Base-by-base conservation (phyloP, 2,329 filamentous ascomycete species). In the Cladosporium velox region DNA sequence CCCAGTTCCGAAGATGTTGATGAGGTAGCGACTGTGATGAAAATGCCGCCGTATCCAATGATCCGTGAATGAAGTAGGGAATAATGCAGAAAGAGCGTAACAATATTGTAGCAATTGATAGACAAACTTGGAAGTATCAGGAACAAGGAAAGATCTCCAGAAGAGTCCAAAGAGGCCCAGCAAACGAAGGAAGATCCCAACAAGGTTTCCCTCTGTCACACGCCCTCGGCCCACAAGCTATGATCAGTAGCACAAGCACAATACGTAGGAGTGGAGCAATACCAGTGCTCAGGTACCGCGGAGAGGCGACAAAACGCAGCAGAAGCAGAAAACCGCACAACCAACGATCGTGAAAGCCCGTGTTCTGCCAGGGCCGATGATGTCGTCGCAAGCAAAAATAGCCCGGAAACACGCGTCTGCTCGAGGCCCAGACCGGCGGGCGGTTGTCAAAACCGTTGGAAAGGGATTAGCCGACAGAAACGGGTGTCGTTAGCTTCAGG, bases 331-430 rank as follows among this genome's bases (percentile, higher is more conserved):
- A 51, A 35, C 26, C 14, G 54, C 47, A 49, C 60, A 64, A 57
- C 32, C 59, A 47, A 26, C 32, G 61, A 32, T 44, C 24, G 34
- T 24, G 47, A 44, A 30, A n/a, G 41, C 28, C 41, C 44, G 59
- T 49, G 49, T 61, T 35, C 38, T 41, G 41, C 59, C 34, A 34
- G 26, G 52, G 59, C 44, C 61, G 51, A 64, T 57, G 61, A 64
- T 55, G 61, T 55, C 61, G 49, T 57, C n/a, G 61, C 35, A 34
- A 26, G 61, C 61, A 64, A 64, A 64, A 64, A 64, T 64, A 64
- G 61, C 51, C 30, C 32, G 38, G 60, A 38, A 55, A 64, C 61
- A 64, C 61, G 61, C 61, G 61, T 64, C 61, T 64, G 61, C 51
- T 55, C 49, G 35, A 64, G 61, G 61, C 49, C 61, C 61, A 64